These are phyloP conservation scores for Annona squamosa DNA, from an alignment of 164 flowering plant genomes.

Conservation along the genomic window DNA sequence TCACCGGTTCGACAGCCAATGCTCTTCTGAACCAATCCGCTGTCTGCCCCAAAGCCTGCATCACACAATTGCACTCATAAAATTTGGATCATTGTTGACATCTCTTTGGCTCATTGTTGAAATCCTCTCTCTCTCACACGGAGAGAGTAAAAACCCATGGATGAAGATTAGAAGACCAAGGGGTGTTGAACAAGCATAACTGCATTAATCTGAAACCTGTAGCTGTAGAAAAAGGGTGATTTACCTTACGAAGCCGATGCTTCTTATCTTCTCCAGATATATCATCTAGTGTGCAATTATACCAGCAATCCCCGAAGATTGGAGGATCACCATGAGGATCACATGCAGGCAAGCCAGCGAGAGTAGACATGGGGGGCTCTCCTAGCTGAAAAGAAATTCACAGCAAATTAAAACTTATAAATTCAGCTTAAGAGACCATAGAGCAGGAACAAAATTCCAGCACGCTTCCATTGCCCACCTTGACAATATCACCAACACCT, in stretches of 20 bases:
- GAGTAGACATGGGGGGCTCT: slow-evolving; percentile 62
- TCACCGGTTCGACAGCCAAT: slow-evolving; percentile 93
- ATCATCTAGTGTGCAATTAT: slow-evolving; percentile 91
- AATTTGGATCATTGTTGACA: too few relatives aligned
- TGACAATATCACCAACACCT: slow-evolving; percentile 75
- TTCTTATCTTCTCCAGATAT: slow-evolving; percentile 85
- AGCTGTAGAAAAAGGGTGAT: background rate
- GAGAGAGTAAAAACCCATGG: too few relatives aligned
- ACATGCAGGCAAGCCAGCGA: slow-evolving; percentile 59
- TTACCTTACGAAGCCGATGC: slow-evolving; percentile 85
- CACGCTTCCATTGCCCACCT: slow-evolving; percentile 44
- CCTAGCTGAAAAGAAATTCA: slow-evolving; percentile 57
- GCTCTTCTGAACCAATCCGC: slow-evolving; percentile 95
- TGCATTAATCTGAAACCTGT: background rate
- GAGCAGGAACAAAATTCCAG: background rate
- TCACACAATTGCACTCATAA: background rate
- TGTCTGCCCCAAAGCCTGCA: slow-evolving; percentile 90
- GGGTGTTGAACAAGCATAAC: too few relatives aligned
- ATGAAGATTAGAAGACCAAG: too few relatives aligned
- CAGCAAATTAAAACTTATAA: slow-evolving; percentile 7
- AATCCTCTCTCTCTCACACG: too few relatives aligned
- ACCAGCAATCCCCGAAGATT: slow-evolving; percentile 92
- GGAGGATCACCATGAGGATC: slow-evolving; percentile 93
- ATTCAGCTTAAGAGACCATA: slow-evolving; percentile 4
- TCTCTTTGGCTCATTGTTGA: too few relatives aligned